Base-by-base conservation (phyloP, 1,139 yeast species). In the Taphrina populina region DNA sequence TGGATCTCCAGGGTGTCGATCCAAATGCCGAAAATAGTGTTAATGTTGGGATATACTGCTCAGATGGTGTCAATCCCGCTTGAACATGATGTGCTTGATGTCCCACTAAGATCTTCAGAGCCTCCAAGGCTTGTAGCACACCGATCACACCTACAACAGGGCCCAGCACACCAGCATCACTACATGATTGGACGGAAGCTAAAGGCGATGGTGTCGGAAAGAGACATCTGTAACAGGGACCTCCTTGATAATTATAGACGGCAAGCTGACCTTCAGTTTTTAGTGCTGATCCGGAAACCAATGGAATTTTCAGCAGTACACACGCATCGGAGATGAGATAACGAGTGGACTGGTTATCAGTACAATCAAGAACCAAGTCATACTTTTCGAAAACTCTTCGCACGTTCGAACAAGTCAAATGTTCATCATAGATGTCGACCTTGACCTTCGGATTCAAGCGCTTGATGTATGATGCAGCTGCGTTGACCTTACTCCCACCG, bases 101-200 rank as follows among this genome's bases (percentile, higher is more conserved):
- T 11, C 34, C 26, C 19, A 47, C 10, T 3, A 88, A 64, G 1
- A 90, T 73, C 65, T 92, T 90, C 45, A 94, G 76, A 0, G 95
- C 76, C 65, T 94, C 98, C 29, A 85, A 72, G 0, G 96, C 95
- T 84, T 94, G 94, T 73, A 86, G 76, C 0, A 82, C 75, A 2
- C 99, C 99, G 67, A 92, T 80, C 0, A 88, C 65, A 0, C 98
- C 99, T 47, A 94, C 95, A 4, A 92, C 94, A 0, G 98, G 96
- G 0, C 98, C 98, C 20, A 94, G 70, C 0, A 94, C 95, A 2
- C 99, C 99, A 2, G 95, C 95, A 68, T 88, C 97, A 7, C 88
- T 80, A 65, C 99, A 94, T 0, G 95, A 79, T 0, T 90, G 78
- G 0, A 90, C 88, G 1, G 87, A 76, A 56, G 80, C 82, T 0